A percentile compares a stretch with the other conserved stretches of the same genome.
Evolutionary conservation across 1,139 yeast genomes (phyloP).

Genomic region (Candida frijolesensis): DNA sequence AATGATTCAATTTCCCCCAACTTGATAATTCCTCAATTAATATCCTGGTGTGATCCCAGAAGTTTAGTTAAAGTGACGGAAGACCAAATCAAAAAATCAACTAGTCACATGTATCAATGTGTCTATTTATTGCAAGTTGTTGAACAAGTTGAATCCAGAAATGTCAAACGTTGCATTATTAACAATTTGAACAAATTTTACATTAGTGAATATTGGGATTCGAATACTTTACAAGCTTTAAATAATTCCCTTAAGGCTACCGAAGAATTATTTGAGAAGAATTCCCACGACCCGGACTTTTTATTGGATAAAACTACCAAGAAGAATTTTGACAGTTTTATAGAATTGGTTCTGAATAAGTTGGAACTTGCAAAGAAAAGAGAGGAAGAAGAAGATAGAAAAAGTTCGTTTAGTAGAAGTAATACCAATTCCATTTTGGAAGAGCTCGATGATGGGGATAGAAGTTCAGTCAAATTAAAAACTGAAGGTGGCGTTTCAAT

Average conservation of each 20-base stretch:
- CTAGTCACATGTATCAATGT: conserved; percentile 62
- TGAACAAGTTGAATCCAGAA: conserved; percentile 54
- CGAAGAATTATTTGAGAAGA: conserved; percentile 20
- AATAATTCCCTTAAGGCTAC: conserved; percentile 39
- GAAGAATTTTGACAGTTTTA: conserved; percentile 51
- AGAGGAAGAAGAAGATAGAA: conserved; percentile 16
- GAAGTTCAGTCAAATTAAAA: conserved; percentile 3
- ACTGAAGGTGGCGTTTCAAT: conserved; percentile 11
- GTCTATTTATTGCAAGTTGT: conserved; percentile 55
- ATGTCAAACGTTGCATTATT: conserved; percentile 58
- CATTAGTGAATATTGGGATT: conserved; percentile 32
- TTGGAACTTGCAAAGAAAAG: conserved; percentile 28
- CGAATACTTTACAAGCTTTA: conserved; percentile 34
- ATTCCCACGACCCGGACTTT: conserved; percentile 31
- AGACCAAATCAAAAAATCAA: conserved; percentile 40
- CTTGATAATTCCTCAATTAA: conserved; percentile 70
- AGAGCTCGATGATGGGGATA: conserved; percentile 8
- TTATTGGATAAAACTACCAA: conserved; percentile 45
- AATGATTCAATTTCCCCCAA: conserved; percentile 47
- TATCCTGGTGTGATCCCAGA: conserved; percentile 86
- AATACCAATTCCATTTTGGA: conserved; percentile 19
- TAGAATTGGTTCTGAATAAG: conserved; percentile 28
- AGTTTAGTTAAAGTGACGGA: conserved; percentile 58
- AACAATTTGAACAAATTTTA: conserved; percentile 53
- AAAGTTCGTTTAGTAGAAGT: conserved; percentile 9